Base-by-base conservation (phyloP, 192 early-diverging fungal genomes). In the Rhizophlyctis rosea region DNA sequence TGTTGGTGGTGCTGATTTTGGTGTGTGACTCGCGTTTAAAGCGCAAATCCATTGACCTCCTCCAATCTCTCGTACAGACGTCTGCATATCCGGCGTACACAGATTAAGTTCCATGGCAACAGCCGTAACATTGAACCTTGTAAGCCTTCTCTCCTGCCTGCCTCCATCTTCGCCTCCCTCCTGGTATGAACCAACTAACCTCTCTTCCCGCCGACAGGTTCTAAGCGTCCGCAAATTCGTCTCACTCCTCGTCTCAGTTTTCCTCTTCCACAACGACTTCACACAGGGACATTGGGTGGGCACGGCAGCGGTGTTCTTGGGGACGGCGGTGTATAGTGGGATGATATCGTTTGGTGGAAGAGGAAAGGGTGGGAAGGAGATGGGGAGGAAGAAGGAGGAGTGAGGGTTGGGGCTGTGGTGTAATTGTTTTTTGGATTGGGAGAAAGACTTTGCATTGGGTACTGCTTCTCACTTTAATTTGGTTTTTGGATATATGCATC, bases 1-100 rank as follows among this genome's bases (percentile, higher is more conserved):
- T n/a, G n/a, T n/a, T n/a, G n/a, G n/a, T n/a, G n/a, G n/a, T n/a
- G n/a, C n/a, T n/a, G n/a, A n/a, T n/a, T n/a, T n/a, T n/a, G n/a
- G n/a, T n/a, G n/a, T n/a, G n/a, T n/a, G n/a, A n/a, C n/a, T n/a
- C n/a, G n/a, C n/a, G n/a, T n/a, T n/a, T n/a, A n/a, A n/a, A n/a
- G n/a, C n/a, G n/a, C n/a, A n/a, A n/a, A n/a, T n/a, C n/a, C n/a
- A n/a, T n/a, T n/a, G n/a, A n/a, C n/a, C n/a, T n/a, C n/a, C n/a
- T n/a, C n/a, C n/a, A n/a, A n/a, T n/a, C n/a, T n/a, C n/a, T n/a
- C n/a, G n/a, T n/a, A n/a, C 21, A 76, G 86, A 90, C 75, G 79
- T 92, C 39, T 96, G 93, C 58, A 89, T 92, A 3, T 86, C 91
- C 31, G 93, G 91, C 4, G 93, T 96, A 0, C 89, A 92, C 51